Base-by-base conservation (phyloP, 345 rosid genomes). In the Salix brachista region DNA sequence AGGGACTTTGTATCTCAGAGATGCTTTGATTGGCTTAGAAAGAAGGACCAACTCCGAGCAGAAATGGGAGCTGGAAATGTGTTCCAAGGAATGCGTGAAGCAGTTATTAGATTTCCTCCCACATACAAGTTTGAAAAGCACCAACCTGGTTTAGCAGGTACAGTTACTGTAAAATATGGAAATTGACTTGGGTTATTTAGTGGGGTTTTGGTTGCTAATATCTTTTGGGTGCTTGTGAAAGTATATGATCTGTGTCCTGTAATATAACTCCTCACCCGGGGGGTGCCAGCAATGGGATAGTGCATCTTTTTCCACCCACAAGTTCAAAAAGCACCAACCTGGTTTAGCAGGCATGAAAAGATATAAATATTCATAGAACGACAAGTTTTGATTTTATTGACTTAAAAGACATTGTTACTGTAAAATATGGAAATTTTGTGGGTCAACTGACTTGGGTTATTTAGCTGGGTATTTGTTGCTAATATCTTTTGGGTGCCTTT, bases 271-370 rank as follows among this genome's bases (percentile, higher is more conserved):
- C 50, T 46, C 4, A 46, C 18, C 50, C 17, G 17, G 14, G 44
- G 37, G 44, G 44, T 32, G 34, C 34, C 34, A 32, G 34, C 5
- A 32, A 32, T 0, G 34, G 34, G 34, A 32, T 10, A 3, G 44
- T 10, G 44, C 11, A 60, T 13, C 67, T 26, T 74, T 28, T 62
- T 21, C 65, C 56, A 42, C 34, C 34, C 34, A 96, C 90, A 91
- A 96, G 84, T 94, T 96, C 76, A 98, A 94, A 83, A 91, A 91
- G 80, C 87, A 90, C 76, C 89, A 86, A 30, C 89, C 93, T 28
- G 99, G 99, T 81, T 87, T 94, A 85, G 97, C 91, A 91, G 99
- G 99, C 94, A n/a, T n/a, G n/a, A n/a, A n/a, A n/a, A n/a, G n/a
- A n/a, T n/a, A n/a, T n/a, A n/a, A n/a, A n/a, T n/a, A n/a, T n/a